Evolutionary conservation across 2,329 filamentous ascomycete genomes (phyloP), one percentile per base, ranked within the genome.

Genomic region (Diaporthe destruens): DNA sequence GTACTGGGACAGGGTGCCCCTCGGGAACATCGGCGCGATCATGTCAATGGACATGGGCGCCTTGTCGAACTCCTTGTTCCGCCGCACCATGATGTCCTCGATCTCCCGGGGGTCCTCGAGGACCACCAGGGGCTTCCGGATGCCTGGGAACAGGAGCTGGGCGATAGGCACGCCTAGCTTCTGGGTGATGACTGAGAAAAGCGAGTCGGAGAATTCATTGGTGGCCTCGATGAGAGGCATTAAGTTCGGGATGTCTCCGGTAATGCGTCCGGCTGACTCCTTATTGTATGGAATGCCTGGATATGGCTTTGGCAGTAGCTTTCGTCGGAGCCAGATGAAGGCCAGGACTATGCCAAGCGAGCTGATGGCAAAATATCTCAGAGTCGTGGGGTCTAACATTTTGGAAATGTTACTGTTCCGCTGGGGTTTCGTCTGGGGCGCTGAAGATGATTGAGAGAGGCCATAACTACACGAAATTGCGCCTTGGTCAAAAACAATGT

Each of bases 21-120:
- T 59, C 0, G 80, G 79, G n/a, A 81, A 75, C 68, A 80, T 74
- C 6, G 76, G 75, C 3, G 65, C 34, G 34, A 80, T 77, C 11
- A 78, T 55, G 34, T 79, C 75, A 9, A 77, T 34, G 2, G 76
- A 70, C 49, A 76, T 75, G 1, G 73, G 53, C 0, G 79, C 76
- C 36, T 77, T 76, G 74, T 82, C 81, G 54, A 82, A 82, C 71
- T 81, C 78, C 47, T 76, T 77, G 44, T 72, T 72, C 20, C 79
- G 77, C 18, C 77, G 75, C 8, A 76, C 16, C n/a, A 81, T 69
- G 23, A 81, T 78, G 67, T 81, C 79, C 51, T 80, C 76, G 54
- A 74, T 69, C 72, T 80, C 78, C 23, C 76, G 75, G 11, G 76
- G 75, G 66, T 80, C 79, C 36, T 79, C 71, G 8, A 80, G 14